These are phyloP conservation scores for Trichoderma hamatum DNA, from an alignment of 2,329 filamentous ascomycete genomes.

Conservation along the genomic window DNA sequence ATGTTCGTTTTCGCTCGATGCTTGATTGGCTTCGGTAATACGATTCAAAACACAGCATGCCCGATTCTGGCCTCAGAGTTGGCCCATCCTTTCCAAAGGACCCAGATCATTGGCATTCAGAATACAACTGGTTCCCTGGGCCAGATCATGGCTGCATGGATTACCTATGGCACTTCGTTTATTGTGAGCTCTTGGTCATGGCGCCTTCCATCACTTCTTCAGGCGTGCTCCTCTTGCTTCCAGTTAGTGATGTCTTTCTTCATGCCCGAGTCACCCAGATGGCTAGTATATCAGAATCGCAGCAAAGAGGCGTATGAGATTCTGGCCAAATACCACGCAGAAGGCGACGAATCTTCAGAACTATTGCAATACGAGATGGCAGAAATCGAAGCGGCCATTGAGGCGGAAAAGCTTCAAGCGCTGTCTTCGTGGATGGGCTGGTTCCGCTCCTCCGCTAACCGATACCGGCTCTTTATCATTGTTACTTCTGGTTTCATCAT, in stretches of 20 bases:
- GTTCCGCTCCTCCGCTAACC: conserved; percentile 11
- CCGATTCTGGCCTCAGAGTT: conserved; percentile 28
- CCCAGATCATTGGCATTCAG: conserved; percentile 3
- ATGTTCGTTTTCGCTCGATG: conserved; percentile 60
- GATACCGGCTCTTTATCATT: conserved; percentile 23
- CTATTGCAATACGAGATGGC: conserved; percentile 45
- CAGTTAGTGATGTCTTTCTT: conserved; percentile 37
- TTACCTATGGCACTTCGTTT: conserved; percentile 22
- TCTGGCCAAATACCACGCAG: conserved; percentile 46
- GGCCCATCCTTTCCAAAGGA: conserved; percentile 9
- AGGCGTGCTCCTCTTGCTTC: conserved; percentile 27
- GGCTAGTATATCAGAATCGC: conserved; percentile 38
- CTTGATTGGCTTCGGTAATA: conserved; percentile 57
- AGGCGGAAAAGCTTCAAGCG: conserved; percentile 30
- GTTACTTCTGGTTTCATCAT: conserved; percentile 24
- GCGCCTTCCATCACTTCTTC: conserved; percentile 32
- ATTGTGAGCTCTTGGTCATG: conserved; percentile 30
- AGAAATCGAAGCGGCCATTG: conserved; percentile 44
- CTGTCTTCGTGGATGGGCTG: conserved; percentile 22
- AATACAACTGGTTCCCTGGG: conserved; percentile 1
- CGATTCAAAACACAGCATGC: conserved; percentile 49
- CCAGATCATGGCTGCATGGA: conserved; percentile 22
- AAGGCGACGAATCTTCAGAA: conserved; percentile 43
- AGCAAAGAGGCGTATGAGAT: conserved; percentile 41
- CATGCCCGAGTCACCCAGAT: conserved; percentile 42